Evolutionary conservation across 495 filamentous ascomycete genomes (phyloP).

Genomic region (Podospora conica): DNA sequence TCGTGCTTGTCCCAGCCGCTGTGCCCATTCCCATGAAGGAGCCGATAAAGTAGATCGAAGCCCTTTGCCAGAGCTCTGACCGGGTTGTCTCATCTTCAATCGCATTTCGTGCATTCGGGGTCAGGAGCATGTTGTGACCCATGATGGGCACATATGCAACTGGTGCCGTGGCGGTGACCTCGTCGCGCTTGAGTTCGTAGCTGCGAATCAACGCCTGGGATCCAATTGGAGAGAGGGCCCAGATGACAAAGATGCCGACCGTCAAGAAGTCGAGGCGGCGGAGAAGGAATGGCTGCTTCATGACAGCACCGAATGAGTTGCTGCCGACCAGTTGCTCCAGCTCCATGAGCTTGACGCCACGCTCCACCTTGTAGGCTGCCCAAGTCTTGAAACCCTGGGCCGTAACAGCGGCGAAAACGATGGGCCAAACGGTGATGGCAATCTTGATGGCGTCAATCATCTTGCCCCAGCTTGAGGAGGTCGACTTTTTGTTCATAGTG

Average conservation of each 20-base stretch:
- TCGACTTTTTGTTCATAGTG: background rate
- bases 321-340: constrained; percentile 15
- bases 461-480: constrained; percentile 1
- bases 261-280: constrained; percentile 6
- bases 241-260: constrained; percentile 8
- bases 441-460: constrained; percentile 12
- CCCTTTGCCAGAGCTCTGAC: background rate
- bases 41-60: background rate
- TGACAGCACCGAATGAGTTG: constrained; percentile 10
- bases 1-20: background rate
- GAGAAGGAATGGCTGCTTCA: constrained; percentile 8
- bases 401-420: constrained; percentile 14
- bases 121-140: constrained; percentile 5
- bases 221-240: constrained; percentile 8
- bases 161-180: background rate
- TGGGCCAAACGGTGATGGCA: constrained; percentile 13
- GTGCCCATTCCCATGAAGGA: background rate
- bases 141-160: background rate
- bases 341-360: constrained; percentile 12
- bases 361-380: constrained; percentile 14
- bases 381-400: constrained; percentile 15
- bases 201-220: constrained; percentile 3
- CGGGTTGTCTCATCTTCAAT: too few species aligned
- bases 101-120: background rate
- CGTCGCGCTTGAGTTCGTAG: background rate